Conservation (phyloP, 2,329 filamentous ascomycete species). For the Endoconidiophora polonica region DNA sequence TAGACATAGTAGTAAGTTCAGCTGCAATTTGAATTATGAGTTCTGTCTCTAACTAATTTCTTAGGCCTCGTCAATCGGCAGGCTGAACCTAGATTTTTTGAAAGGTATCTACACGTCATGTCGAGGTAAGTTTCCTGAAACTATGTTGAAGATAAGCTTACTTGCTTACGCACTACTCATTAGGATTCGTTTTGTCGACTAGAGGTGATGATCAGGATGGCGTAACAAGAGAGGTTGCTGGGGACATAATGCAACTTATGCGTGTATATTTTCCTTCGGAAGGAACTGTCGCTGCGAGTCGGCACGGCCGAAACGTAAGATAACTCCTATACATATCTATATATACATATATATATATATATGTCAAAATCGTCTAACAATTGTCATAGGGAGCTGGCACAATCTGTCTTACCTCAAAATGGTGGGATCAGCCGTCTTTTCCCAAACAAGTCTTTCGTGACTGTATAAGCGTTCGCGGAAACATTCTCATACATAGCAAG, state of each 20-base stretch:
- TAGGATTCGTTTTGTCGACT: neutral
- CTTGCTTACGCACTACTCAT: no score
- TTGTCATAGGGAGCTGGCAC: conserved; percentile 54
- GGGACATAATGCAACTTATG: conserved; percentile 31
- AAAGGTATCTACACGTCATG: conserved; percentile 36
- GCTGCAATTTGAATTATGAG: neutral
- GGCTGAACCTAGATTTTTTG: conserved; percentile 52
- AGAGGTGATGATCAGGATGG: conserved; percentile 23
- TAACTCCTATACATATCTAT: neutral
- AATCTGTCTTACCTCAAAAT: conserved; percentile 59
- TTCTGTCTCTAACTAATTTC: conserved; percentile 2
- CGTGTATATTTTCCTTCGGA: conserved; percentile 69
- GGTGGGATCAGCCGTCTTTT: conserved; percentile 55
- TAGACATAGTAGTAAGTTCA: conserved; percentile 54
- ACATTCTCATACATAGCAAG: conserved; percentile 81
- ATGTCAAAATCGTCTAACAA: neutral
- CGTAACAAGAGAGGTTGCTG: conserved; percentile 2
- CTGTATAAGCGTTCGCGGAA: conserved; percentile 51
- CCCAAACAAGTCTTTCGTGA: conserved; percentile 58
- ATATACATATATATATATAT: neutral
- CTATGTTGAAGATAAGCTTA: neutral
- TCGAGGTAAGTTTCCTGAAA: conserved; percentile 26
- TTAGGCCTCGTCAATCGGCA: conserved; percentile 67
- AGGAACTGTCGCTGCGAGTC: conserved; percentile 48
- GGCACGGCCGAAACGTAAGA: conserved; percentile 42